Base-by-base conservation (phyloP, 116 monocot species). In the Dioscorea cayenensis region DNA sequence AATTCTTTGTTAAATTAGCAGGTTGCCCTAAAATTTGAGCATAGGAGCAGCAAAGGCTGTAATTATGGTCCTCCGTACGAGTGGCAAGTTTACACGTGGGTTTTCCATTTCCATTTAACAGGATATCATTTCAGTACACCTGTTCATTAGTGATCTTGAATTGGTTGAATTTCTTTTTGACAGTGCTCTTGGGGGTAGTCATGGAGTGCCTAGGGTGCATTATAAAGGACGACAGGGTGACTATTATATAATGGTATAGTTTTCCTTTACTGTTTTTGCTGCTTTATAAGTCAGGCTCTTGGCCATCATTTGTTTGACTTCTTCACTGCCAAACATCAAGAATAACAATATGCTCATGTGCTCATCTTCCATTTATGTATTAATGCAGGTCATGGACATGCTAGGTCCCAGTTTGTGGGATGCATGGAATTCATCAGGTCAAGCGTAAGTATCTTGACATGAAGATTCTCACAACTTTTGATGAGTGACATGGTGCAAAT, bases 11-110 rank as follows among this genome's bases (percentile, higher is more conserved):
- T 16, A 65, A 73, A 13, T 72, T 28, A 61, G 35, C 49, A 95
- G 95, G 95, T 95, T 75, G 95, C 95, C 21, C 68, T 95, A 35
- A 94, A 94, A 76, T 92, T 95, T 79, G 92, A 95, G 76, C 92
- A 95, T 58, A 79, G 83, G 37, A 95, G 65, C 68, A 92, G 92
- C 68, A 95, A 95, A 78, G 89, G 92, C 18, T 92, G 92, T 73
- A 95, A 78, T 37, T 89, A 89, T 76, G 92, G 92, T 55, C 95
- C 95, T 72, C 95, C 95, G 64, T 85, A 89, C 74, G 95, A 95
- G 67, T 95, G 95, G 95, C 91, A 95, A 73, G 95, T 95, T 63
- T 95, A 95, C 71, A 83, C 79, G 95, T 95, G 62, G 25, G 62
- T 62, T 23, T 21, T 5, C 21, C 25, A 1, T 27, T 62, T 20